Conservation (phyloP, 306 rosid genomes). For the Castanea mollissima region DNA sequence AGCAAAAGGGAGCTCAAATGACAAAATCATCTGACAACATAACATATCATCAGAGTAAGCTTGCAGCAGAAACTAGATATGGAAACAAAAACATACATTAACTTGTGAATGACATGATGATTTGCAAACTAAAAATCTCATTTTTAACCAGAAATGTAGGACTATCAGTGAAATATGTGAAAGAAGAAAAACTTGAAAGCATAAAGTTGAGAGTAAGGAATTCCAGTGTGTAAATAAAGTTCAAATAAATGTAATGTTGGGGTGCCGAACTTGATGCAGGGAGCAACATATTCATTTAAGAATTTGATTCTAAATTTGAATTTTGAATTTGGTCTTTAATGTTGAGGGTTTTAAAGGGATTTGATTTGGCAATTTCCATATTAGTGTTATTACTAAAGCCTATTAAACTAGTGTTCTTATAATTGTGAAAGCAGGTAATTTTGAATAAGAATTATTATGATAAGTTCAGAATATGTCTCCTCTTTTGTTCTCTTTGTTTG, state of each 20-base stretch:
- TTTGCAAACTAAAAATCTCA: neutral
- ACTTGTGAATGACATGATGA: neutral
- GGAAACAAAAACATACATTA: neutral
- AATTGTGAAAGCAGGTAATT: no score
- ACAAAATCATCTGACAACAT: slow-evolving; percentile 81
- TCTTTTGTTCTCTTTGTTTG: no score
- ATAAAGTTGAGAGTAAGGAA: neutral
- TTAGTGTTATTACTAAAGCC: no score
- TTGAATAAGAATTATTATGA: no score
- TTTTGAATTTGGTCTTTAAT: no score
- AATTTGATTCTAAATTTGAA: no score
- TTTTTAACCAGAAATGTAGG: neutral
- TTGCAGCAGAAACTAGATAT: slow-evolving; percentile 7
- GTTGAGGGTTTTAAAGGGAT: no score
- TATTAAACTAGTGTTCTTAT: no score
- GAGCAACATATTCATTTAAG: no score
- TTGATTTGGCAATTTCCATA: no score
- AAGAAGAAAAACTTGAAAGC: neutral
- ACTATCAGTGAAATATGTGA: neutral
- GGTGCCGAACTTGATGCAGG: neutral
- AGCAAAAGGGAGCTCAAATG: slow-evolving; percentile 97
- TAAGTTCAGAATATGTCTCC: no score
- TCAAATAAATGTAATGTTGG: neutral
- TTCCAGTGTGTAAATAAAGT: no score
- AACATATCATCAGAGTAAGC: slow-evolving; percentile 6